Evolutionary conservation across 148 eudicot genomes (phyloP).

Genomic region (Amaranthus hypochondriacus): DNA sequence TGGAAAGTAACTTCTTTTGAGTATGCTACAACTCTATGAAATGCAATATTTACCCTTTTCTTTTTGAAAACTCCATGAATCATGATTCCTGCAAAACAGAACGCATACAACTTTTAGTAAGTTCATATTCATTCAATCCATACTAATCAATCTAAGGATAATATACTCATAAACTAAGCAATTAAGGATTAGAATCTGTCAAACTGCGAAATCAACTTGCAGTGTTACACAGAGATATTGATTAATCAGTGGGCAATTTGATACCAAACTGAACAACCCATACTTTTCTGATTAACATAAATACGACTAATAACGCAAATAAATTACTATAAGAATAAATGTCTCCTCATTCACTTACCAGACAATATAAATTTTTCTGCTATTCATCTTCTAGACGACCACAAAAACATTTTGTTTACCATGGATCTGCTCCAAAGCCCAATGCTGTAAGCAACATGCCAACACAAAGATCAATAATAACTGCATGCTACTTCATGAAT

Average conservation of each 20-base stretch:
- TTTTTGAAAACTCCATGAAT: no score
- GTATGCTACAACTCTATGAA: no score
- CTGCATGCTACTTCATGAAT: background rate
- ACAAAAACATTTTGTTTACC: background rate
- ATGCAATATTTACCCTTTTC: no score
- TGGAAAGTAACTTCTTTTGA: no score
- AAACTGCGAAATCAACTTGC: background rate
- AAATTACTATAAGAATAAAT: no score
- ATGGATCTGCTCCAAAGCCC: background rate
- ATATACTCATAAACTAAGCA: no score
- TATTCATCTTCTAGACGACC: background rate
- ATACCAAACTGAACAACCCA: constrained; percentile 1
- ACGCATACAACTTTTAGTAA: background rate
- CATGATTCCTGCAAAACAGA: no score
- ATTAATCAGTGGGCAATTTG: background rate
- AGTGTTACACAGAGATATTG: background rate
- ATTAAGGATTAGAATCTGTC: background rate
- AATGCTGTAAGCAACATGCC: background rate
- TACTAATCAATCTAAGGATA: background rate
- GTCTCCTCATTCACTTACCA: background rate
- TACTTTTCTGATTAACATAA: background rate
- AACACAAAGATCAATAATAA: background rate
- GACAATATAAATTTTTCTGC: background rate
- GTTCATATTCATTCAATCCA: background rate
- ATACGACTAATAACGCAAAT: background rate